Evolutionary conservation across 2,329 filamentous ascomycete genomes (phyloP).

Genomic region (Sclerotinia trifoliorum): DNA sequence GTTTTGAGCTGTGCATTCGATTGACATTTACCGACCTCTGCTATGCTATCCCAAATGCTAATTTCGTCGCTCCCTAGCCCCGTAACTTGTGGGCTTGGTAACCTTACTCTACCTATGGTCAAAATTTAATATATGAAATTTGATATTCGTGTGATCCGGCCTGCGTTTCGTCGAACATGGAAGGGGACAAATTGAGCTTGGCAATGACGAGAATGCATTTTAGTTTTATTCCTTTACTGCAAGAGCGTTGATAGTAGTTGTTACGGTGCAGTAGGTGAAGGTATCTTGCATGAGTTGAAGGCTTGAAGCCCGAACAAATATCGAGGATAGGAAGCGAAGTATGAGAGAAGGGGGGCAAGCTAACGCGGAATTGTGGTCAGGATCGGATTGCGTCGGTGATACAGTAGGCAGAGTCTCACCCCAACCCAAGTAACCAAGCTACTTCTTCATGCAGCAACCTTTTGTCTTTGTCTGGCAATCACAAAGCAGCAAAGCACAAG

Average conservation of each 20-base stretch:
- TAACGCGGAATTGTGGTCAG: not conserved
- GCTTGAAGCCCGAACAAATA: slow-evolving; percentile 4
- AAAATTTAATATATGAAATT: not conserved
- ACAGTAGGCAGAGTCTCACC: not conserved
- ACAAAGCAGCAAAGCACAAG: slow-evolving; percentile 11
- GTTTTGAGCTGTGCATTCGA: not conserved
- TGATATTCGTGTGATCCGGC: slow-evolving; percentile 10
- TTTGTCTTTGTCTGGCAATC: not conserved
- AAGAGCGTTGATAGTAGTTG: not conserved
- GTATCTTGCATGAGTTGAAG: slow-evolving; percentile 11
- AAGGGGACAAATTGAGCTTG: not conserved
- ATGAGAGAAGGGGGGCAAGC: not conserved
- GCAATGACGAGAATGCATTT: slow-evolving; percentile 7
- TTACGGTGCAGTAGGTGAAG: slow-evolving; percentile 5
- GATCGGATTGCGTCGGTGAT: slow-evolving; percentile 11
- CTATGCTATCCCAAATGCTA: not conserved
- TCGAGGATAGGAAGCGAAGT: not conserved
- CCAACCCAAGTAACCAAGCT: not conserved
- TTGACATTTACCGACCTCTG: not conserved
- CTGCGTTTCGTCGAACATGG: not conserved
- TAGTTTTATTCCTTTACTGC: not conserved
- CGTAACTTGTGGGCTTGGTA: not conserved
- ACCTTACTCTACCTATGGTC: slow-evolving; percentile 2
- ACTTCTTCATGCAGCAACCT: slow-evolving; percentile 1
- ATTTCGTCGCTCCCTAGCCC: not conserved